Evolutionary conservation across 208 protist genomes (phyloP).

Genomic region (Trypanosomatidae sp.): DNA sequence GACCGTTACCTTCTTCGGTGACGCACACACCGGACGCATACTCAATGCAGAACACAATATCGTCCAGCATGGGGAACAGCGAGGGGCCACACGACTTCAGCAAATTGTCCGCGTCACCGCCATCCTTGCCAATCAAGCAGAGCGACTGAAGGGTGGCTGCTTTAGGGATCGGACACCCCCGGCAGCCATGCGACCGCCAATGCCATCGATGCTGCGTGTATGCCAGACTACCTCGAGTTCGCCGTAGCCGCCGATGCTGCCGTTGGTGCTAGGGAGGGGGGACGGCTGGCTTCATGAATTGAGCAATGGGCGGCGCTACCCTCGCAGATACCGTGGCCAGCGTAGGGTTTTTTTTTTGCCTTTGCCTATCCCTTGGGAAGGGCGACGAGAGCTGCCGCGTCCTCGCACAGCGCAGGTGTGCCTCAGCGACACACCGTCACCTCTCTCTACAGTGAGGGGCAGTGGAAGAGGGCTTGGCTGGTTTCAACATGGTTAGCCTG

Average conservation of each 20-base stretch:
- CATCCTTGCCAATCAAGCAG: not conserved
- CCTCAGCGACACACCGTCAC: not conserved
- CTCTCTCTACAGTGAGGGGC: not conserved
- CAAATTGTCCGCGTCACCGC: not conserved
- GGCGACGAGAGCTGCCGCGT: not conserved
- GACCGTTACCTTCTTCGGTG: not conserved
- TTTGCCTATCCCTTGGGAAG: not conserved
- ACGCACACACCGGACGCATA: not conserved
- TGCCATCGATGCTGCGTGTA: not conserved
- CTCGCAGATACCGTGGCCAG: not conserved
- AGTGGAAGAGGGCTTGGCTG: constrained; percentile 12
- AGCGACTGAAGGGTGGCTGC: not conserved
- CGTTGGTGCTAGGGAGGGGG: not conserved
- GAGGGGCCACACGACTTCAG: not conserved
- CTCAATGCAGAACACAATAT: not conserved
- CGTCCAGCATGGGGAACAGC: not conserved
- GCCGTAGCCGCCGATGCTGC: not conserved
- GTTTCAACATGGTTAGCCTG: not conserved
- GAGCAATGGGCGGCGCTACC: not conserved
- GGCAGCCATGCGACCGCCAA: not conserved
- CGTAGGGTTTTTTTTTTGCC: too few relatives aligned
- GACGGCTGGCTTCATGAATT: not conserved
- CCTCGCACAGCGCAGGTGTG: not conserved
- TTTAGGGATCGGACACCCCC: not conserved
- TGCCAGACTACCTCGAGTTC: not conserved